phyloP scores from a whole-genome alignment of 768 basidiomycete genomes.

The Vararia minispora region DNA sequence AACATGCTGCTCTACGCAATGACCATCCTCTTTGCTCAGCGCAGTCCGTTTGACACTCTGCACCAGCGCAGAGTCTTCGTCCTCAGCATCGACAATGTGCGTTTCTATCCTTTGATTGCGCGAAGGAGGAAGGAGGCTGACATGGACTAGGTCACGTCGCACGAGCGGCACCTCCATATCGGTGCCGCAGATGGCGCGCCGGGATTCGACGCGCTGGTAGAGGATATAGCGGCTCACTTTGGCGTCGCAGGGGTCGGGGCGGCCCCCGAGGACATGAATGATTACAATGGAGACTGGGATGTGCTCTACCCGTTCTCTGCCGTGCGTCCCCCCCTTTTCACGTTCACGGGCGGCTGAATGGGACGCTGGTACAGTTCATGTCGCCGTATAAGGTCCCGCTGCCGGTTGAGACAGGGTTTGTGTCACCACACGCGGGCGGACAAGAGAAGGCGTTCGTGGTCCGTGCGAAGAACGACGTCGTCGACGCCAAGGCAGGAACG shows the following conservation, averaged over 20 bases:
- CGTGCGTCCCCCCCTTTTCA: constrained; percentile 26
- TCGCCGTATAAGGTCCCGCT: constrained; percentile 74
- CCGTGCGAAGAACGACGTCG: constrained; percentile 41
- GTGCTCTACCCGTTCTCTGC: constrained; percentile 70
- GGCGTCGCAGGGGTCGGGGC: constrained; percentile 31
- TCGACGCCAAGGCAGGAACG: constrained; percentile 47
- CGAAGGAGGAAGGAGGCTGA: constrained; percentile 1
- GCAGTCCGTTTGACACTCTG: constrained; percentile 63
- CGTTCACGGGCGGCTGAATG: not conserved
- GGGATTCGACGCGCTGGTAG: constrained; percentile 53
- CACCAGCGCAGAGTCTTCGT: constrained; percentile 86
- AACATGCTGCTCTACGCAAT: constrained; percentile 33
- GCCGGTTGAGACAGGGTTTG: constrained; percentile 26
- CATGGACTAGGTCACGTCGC: constrained; percentile 49
- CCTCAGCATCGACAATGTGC: constrained; percentile 77
- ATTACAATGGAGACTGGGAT: constrained; percentile 85
- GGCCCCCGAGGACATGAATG: constrained; percentile 48
- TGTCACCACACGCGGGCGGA: constrained; percentile 16
- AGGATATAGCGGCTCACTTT: constrained; percentile 49
- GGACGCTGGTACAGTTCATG: constrained; percentile 47
- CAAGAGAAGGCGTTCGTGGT: constrained; percentile 37
- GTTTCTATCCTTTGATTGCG: constrained; percentile 15
- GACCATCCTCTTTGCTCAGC: constrained; percentile 50
- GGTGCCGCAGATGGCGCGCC: constrained; percentile 77
- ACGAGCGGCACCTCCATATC: constrained; percentile 67